Conservation (phyloP, 2,329 filamentous ascomycete species). For the Tolypocladium ophioglossoides region DNA sequence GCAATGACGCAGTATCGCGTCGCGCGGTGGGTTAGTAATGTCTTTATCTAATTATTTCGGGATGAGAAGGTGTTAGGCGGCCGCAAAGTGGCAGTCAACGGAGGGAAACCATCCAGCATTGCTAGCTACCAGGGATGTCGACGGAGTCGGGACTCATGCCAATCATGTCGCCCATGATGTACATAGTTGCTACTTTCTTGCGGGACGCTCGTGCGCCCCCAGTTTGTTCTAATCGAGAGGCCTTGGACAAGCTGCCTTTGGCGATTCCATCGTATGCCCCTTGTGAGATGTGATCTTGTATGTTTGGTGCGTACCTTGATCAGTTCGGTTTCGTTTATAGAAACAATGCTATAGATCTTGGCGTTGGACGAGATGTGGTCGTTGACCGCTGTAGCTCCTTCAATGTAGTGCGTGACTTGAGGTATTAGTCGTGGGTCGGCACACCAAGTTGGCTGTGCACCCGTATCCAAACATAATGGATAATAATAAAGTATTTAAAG, state of each 20-base stretch:
- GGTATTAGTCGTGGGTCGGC: too few species aligned
- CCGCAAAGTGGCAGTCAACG: background rate
- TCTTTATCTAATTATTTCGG: background rate
- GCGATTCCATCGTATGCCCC: too few species aligned
- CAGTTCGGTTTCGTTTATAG: too few species aligned
- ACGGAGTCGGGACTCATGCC: slow-evolving; percentile 4
- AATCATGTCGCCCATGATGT: slow-evolving; percentile 6
- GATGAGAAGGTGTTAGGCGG: background rate
- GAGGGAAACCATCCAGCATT: background rate
- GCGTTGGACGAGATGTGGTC: too few species aligned
- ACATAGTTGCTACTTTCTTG: slow-evolving; percentile 1
- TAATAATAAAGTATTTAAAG: background rate
- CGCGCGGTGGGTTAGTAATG: background rate
- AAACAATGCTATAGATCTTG: too few species aligned
- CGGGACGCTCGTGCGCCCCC: background rate
- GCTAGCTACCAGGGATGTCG: slow-evolving; percentile 1
- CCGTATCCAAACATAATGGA: background rate
- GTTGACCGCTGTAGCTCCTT: background rate
- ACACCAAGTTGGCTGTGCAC: too few species aligned
- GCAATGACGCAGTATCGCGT: background rate
- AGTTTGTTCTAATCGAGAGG: background rate
- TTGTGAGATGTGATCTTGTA: background rate
- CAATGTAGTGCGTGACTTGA: background rate
- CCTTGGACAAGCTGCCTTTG: background rate
- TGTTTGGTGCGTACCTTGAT: background rate